phyloP scores from a whole-genome alignment of 2,329 filamentous ascomycete species.

The Sarocladium oryzae region DNA sequence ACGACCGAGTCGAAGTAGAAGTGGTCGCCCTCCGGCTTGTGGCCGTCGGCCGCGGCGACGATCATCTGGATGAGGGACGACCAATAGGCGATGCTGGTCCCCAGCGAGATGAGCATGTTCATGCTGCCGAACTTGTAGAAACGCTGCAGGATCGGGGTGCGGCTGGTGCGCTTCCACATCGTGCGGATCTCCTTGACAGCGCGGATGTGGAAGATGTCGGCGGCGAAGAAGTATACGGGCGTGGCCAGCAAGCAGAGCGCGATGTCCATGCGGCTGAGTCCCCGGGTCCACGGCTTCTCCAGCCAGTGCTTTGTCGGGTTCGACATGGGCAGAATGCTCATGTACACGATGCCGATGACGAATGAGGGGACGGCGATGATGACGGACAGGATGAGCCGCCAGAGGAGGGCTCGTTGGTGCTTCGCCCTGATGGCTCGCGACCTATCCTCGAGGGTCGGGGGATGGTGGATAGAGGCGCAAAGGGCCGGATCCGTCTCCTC shows the following conservation, averaged over 20 bases:
- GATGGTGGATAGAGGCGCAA: conserved; percentile 64
- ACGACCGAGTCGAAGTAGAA: conserved; percentile 92
- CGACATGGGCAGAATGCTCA: conserved; percentile 63
- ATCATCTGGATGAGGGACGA: conserved; percentile 75
- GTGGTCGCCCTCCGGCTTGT: conserved; percentile 35
- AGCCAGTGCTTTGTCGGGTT: conserved; percentile 57
- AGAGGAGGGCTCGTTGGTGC: conserved; percentile 62
- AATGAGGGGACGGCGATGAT: conserved; percentile 74
- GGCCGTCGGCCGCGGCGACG: conserved; percentile 44
- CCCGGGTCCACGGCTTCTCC: conserved; percentile 63
- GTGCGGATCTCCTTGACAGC: conserved; percentile 72
- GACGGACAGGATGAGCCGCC: conserved; percentile 64
- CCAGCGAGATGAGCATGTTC: conserved; percentile 88
- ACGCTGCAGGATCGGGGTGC: conserved; percentile 63
- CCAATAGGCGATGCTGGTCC: conserved; percentile 81
- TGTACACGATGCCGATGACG: conserved; percentile 82
- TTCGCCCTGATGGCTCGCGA: conserved; percentile 64
- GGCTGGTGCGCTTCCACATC: conserved; percentile 72
- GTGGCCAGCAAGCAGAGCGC: conserved; percentile 76
- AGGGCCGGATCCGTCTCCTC: conserved; percentile 60
- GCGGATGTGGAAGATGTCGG: conserved; percentile 76
- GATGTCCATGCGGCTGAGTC: conserved; percentile 71
- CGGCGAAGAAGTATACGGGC: conserved; percentile 79
- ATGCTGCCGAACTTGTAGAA: conserved; percentile 95
- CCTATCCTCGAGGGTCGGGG: conserved; percentile 76